Conservation (phyloP, 2,329 filamentous ascomycete genomes). For the Fusarium mundagurra region DNA sequence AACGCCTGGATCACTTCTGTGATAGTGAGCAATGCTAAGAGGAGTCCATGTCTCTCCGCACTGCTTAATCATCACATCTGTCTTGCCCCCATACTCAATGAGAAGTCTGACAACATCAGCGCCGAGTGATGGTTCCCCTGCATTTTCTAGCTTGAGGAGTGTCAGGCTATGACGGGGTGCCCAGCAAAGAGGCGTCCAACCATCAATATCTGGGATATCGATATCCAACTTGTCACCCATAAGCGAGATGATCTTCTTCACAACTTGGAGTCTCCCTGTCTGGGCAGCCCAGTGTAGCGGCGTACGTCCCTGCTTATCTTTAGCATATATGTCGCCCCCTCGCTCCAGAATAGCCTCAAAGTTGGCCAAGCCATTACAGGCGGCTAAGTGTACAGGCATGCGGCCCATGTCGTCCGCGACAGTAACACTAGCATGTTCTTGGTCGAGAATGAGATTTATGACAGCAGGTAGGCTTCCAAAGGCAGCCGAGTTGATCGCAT, state of each 20-base stretch:
- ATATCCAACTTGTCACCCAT: not conserved
- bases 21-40: not conserved
- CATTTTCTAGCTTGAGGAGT: no score
- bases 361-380: not conserved
- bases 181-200: slow-evolving; percentile 19
- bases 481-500: not conserved
- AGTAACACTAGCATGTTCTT: not conserved
- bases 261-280: not conserved
- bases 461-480: rapidly evolving
- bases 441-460: not conserved
- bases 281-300: slow-evolving; percentile 3
- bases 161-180: not conserved
- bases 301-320: not conserved
- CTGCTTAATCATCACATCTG: not conserved
- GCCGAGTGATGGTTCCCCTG: rapidly evolving
- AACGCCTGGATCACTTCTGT: rapidly evolving
- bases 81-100: slow-evolving; percentile 1
- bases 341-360: not conserved
- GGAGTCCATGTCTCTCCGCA: not conserved
- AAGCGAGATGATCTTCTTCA: not conserved
- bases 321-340: not conserved
- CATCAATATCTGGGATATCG: slow-evolving; percentile 3
- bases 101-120: not conserved
- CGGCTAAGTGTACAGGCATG: slow-evolving; percentile 12
- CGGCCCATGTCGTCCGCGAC: not conserved